Evolutionary conservation across 371 early-diverging fungal species (phyloP).

Genomic region (Circinella umbellata): DNA sequence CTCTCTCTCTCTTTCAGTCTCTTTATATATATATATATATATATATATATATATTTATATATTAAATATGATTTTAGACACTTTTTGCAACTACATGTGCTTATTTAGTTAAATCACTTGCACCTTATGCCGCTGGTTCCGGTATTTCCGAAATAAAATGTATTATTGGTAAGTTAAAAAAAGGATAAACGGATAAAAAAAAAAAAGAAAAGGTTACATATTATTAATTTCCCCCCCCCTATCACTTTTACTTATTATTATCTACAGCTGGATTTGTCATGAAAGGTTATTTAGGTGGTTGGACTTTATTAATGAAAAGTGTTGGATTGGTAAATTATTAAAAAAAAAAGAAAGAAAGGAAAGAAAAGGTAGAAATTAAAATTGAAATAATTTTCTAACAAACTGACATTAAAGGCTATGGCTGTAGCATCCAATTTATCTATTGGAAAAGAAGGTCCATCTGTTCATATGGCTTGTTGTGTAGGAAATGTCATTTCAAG

Average conservation of each 20-base stretch:
- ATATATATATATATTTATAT: background rate
- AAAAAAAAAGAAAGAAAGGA: too few species aligned
- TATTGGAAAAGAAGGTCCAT: conserved; percentile 95
- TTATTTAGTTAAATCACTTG: conserved; percentile 70
- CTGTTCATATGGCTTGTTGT: conserved; percentile 93
- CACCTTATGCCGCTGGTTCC: conserved; percentile 92
- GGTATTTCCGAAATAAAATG: conserved; percentile 97
- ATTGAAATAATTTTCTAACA: background rate
- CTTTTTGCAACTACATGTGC: conserved; percentile 63
- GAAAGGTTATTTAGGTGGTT: conserved; percentile 84
- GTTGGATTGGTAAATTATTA: conserved; percentile 66
- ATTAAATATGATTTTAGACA: conserved; percentile 45
- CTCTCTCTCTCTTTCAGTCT: too few species aligned
- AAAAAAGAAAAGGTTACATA: background rate
- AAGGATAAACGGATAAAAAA: background rate
- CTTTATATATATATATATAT: background rate
- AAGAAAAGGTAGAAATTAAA: too few species aligned
- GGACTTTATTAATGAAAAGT: conserved; percentile 90
- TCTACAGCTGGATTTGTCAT: conserved; percentile 88
- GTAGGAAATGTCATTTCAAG: conserved; percentile 90
- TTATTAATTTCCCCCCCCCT: too few species aligned
- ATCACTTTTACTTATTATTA: background rate
- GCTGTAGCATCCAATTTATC: conserved; percentile 89
- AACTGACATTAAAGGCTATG: conserved; percentile 57
- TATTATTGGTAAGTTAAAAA: conserved; percentile 70